phyloP scores from a whole-genome alignment of 1,139 yeast genomes.

The Magnusiomyces clavatus region DNA sequence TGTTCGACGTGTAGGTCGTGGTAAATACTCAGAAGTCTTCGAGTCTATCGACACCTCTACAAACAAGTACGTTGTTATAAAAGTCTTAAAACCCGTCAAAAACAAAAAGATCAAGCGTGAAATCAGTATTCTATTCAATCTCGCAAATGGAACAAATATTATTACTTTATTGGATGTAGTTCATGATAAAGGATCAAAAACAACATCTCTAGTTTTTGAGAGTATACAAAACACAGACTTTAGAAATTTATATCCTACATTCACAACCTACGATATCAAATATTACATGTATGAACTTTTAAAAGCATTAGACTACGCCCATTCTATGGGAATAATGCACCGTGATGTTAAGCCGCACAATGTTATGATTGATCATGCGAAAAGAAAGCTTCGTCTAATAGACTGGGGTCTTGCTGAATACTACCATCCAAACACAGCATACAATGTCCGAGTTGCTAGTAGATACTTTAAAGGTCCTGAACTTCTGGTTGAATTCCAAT shows the following conservation, averaged over 20 bases:
- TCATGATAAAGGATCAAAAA: conserved; percentile 69
- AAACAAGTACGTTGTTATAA: conserved; percentile 49
- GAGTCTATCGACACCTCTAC: conserved; percentile 47
- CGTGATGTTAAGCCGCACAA: conserved; percentile 96
- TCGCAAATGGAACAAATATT: conserved; percentile 74
- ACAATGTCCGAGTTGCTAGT: conserved; percentile 91
- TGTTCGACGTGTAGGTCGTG: conserved; percentile 80
- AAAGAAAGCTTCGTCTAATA: conserved; percentile 59
- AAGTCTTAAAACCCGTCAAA: conserved; percentile 89
- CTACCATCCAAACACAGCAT: conserved; percentile 85
- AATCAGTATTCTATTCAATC: conserved; percentile 75
- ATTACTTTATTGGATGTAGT: conserved; percentile 70
- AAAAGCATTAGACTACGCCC: conserved; percentile 80
- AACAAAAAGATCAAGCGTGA: conserved; percentile 89
- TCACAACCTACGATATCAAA: conserved; percentile 68
- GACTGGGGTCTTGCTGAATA: conserved; percentile 98
- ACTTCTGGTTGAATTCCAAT: conserved; percentile 73
- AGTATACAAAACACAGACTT: conserved; percentile 79
- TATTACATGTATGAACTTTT: conserved; percentile 79
- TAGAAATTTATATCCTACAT: conserved; percentile 75
- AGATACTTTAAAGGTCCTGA: conserved; percentile 95
- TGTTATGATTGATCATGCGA: conserved; percentile 85
- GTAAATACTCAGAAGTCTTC: conserved; percentile 91
- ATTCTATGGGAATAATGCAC: conserved; percentile 94
- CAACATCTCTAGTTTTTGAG: conserved; percentile 90